Evolutionary conservation across 306 rosid genomes (phyloP).

Genomic region (Cicer yamashitae): DNA sequence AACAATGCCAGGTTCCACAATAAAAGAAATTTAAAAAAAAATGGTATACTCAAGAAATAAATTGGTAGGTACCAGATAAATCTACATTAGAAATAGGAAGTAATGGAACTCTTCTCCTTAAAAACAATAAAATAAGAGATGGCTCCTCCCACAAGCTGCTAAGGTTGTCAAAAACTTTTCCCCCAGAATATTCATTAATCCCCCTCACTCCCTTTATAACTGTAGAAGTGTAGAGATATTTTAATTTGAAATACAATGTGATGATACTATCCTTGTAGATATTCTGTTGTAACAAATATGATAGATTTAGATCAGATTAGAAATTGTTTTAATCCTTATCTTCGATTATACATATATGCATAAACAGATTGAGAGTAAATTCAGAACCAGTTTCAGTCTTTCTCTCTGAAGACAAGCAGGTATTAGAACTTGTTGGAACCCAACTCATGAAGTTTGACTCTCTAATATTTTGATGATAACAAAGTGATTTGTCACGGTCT

Average conservation of each 20-base stretch:
- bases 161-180: neutral
- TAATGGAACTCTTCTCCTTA: neutral
- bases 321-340: no score
- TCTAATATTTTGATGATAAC: no score
- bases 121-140: neutral
- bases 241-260: neutral
- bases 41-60: no score
- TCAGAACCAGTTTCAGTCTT: no score
- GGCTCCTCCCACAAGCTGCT: neutral
- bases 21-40: neutral
- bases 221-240: neutral
- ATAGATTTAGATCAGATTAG: no score
- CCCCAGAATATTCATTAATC: neutral
- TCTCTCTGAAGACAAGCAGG: no score
- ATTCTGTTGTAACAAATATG: neutral
- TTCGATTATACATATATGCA: no score
- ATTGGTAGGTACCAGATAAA: neutral
- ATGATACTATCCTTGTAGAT: neutral
- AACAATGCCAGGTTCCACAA: neutral
- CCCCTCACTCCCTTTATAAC: neutral
- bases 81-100: neutral
- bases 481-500: no score
- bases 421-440: no score
- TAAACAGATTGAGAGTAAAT: no score
- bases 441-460: no score